phyloP scores from a whole-genome alignment of 1,139 yeast species.

The Saccharomyces hybrid region DNA sequence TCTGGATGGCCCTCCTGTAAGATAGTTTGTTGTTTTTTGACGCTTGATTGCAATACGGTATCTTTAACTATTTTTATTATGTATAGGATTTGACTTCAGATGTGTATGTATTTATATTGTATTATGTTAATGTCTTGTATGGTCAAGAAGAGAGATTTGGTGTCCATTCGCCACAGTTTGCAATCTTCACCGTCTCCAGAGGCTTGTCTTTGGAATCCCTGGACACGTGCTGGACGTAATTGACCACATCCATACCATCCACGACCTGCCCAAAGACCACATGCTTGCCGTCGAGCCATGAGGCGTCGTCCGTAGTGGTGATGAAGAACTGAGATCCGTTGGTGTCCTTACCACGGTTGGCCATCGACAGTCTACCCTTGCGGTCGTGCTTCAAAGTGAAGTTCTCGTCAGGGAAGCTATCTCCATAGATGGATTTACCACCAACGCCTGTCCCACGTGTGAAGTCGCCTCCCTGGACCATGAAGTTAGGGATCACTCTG shows the following conservation, averaged over 20 bases:
- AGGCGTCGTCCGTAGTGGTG: conserved; percentile 83
- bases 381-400: conserved; percentile 74
- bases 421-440: conserved; percentile 98
- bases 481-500: conserved; percentile 96
- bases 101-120: too few relatives aligned
- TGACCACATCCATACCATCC: conserved; percentile 86
- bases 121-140: too few relatives aligned
- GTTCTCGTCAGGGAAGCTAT: conserved; percentile 93
- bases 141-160: not conserved
- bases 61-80: too few relatives aligned
- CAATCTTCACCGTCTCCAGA: conserved; percentile 41
- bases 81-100: too few relatives aligned
- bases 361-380: conserved; percentile 97
- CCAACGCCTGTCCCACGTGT: conserved; percentile 93
- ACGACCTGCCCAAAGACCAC: conserved; percentile 96
- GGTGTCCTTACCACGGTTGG: conserved; percentile 99
- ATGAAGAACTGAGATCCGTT: conserved; percentile 98
- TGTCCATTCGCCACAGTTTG: conserved; percentile 26
- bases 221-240: conserved; percentile 89
- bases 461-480: conserved; percentile 99
- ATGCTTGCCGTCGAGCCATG: conserved; percentile 99
- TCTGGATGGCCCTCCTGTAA: too few relatives aligned
- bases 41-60: too few relatives aligned
- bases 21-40: too few relatives aligned
- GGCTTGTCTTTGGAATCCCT: conserved; percentile 40